Base-by-base conservation (phyloP, 495 filamentous ascomycete species). In the Penicillium canescens region DNA sequence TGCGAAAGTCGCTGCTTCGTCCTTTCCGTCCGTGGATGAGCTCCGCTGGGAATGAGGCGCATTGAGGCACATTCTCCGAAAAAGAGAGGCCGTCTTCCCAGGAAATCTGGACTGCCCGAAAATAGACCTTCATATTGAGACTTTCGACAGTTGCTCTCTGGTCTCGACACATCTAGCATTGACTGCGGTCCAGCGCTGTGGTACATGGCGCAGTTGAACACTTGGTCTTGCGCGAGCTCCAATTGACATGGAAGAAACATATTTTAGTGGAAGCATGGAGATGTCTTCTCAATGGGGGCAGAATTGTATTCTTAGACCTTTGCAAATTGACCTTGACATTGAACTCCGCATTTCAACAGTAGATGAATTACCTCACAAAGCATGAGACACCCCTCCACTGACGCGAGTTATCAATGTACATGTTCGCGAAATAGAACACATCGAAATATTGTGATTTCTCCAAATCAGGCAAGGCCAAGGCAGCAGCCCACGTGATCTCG, bases 401-500 rank as follows among this genome's bases (percentile, higher is more conserved):
- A 31, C 9, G 7, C 28, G 8, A 31, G 28, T 2, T 8, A 5
- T 8, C 28, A 2, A 31, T 31, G 28, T 31, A 7, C 0, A 10
- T 31, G 7, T 31, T 2, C 28, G 9, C 28, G 8, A 10, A 31
- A 8, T 31, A 10, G 9, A 31, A 5, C 7, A 7, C 6, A 31
- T 31, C 8, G 6, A 31, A 31, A 5, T 31, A 31, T 31, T 31
- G 18, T 31, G 28, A 8, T 57, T 64, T 24, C 9, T 28, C 33
- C 35, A n/a, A 40, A 47, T 21, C 24, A 12, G 50, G 60, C 49
- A 54, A 42, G 11, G 31, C n/a, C 49, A 37, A 51, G 49, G 49
- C 49, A 51, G 33, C 36, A 42, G 13, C n/a, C 13, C 73, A 77
- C 73, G 69, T 77, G 73, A 77, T 47, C 23, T 68, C 72, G 73